Base-by-base conservation (phyloP, 2,329 filamentous ascomycete genomes). In the Colletotrichum lindemuthianum region DNA sequence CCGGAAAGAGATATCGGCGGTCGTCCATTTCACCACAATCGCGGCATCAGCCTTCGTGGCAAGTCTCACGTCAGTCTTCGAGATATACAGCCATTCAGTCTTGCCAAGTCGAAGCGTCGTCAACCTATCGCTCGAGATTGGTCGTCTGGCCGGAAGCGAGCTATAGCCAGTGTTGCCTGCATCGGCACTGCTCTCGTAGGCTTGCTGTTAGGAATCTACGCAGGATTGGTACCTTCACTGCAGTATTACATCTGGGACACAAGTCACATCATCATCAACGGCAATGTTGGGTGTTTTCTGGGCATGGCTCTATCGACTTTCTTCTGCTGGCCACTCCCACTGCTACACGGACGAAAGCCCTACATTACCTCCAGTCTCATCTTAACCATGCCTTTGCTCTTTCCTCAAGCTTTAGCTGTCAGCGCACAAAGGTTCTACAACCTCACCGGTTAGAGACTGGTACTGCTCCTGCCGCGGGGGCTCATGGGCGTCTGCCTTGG, bases 221-320 rank as follows among this genome's bases (percentile, higher is more conserved):
- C 90, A 59, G 92, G 91, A 3, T 84, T 93, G 69, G 90, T 93
- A 1, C 90, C 91, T n/a, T 86, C 88, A 4, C 92, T 94, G 33
- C 91, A 93, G 72, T 93, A 93, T 73, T 89, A 88, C 70, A 86
- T 94, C 67, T 88, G 87, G 32, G 90, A 93, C 70, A 82, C 88
- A 65, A 78, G 86, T 48, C 90, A 92, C 70, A 82, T 86, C 64
- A 84, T 88, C 2, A 88, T 93, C 34, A 81, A 92, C 40, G 92
- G 92, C 4, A 94, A 94, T 69, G 89, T 91, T 13, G 84, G 88
- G 33, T 84, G 93, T 57, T 94, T 91, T 72, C 72, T 90, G 37
- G 90, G 90, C 8, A 81, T 94, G 67, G 89, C 90, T 0, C 75
- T 93, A 43, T 86, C 90, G 0, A 91, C 88, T 0, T 84, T 92